These are phyloP conservation scores for Beauveria rudraprayagi DNA, from an alignment of 2,329 filamentous ascomycete species.

Conservation along the genomic window DNA sequence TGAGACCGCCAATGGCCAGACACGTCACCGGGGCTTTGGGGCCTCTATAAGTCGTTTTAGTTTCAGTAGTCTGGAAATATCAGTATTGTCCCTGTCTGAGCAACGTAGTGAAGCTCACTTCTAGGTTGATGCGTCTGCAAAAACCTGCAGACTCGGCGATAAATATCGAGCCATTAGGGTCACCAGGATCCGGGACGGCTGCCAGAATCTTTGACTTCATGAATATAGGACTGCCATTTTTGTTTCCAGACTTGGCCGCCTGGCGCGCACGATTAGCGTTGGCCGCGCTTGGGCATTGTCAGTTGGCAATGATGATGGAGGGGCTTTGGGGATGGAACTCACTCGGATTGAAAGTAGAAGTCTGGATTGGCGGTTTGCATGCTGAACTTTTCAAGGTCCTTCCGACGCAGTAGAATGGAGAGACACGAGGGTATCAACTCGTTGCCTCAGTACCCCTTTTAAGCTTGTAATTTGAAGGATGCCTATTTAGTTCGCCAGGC, in stretches of 20 bases:
- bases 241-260: constrained; percentile 64
- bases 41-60: constrained; percentile 52
- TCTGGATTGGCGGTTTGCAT: constrained; percentile 63
- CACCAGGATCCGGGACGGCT: constrained; percentile 57
- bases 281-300: constrained; percentile 33
- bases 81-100: background rate
- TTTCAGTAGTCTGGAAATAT: constrained; percentile 22
- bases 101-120: constrained; percentile 43
- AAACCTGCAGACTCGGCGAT: constrained; percentile 82
- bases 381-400: background rate
- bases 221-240: constrained; percentile 69
- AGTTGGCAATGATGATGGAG: constrained; percentile 23
- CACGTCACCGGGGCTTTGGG: constrained; percentile 75
- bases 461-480: background rate
- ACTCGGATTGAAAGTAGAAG: constrained; percentile 93
- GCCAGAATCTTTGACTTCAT: constrained; percentile 83
- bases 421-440: background rate
- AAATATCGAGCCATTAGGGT: constrained; percentile 53
- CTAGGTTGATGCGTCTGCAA: constrained; percentile 63
- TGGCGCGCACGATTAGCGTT: constrained; percentile 49
- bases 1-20: constrained; percentile 55
- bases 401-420: background rate
- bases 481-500: constrained; percentile 8
- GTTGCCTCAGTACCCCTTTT: background rate
- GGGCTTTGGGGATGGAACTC: constrained; percentile 27